Conservation (phyloP, 495 filamentous ascomycete species). For the Aspergillus avenaceus region DNA sequence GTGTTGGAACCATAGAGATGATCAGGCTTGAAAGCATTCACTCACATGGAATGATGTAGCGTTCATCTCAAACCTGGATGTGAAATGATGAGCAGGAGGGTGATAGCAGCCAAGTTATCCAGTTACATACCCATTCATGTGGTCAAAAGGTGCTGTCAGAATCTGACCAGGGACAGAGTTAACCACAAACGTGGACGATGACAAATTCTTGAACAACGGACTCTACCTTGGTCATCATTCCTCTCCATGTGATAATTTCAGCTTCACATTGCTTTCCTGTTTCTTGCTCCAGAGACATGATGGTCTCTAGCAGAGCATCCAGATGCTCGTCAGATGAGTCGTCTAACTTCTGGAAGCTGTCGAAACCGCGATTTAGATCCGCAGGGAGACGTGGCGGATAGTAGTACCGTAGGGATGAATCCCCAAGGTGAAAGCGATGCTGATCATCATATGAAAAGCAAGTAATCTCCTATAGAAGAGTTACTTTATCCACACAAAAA, state of each 20-base stretch:
- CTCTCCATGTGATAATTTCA: conserved; percentile 89
- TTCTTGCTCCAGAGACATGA: conserved; percentile 66
- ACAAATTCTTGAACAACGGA: neutral
- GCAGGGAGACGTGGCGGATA: conserved; percentile 69
- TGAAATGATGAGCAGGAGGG: conserved; percentile 7
- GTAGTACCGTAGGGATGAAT: conserved; percentile 80
- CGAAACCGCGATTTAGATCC: conserved; percentile 74
- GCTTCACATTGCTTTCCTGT: conserved; percentile 62
- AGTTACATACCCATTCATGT: conserved; percentile 65
- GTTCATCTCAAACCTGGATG: conserved; percentile 86
- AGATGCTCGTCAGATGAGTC: conserved; percentile 82
- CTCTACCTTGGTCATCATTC: conserved; percentile 94
- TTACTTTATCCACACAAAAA: neutral
- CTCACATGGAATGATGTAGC: conserved; percentile 84
- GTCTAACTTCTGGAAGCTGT: conserved; percentile 79
- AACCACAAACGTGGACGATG: neutral
- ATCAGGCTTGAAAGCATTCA: neutral
- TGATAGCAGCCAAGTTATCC: neutral
- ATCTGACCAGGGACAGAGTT: conserved; percentile 49
- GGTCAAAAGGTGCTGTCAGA: conserved; percentile 76
- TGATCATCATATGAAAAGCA: conserved; percentile 87
- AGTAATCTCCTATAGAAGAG: conserved; percentile 64
- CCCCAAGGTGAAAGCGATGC: conserved; percentile 70
- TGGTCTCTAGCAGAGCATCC: conserved; percentile 73
- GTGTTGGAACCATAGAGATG: conserved; percentile 3